A percentile compares a stretch with the other conserved stretches of the same genome.
phyloP scores from a whole-genome alignment of 805 yeast genomes.

The Saccharomycopsis sp. region DNA sequence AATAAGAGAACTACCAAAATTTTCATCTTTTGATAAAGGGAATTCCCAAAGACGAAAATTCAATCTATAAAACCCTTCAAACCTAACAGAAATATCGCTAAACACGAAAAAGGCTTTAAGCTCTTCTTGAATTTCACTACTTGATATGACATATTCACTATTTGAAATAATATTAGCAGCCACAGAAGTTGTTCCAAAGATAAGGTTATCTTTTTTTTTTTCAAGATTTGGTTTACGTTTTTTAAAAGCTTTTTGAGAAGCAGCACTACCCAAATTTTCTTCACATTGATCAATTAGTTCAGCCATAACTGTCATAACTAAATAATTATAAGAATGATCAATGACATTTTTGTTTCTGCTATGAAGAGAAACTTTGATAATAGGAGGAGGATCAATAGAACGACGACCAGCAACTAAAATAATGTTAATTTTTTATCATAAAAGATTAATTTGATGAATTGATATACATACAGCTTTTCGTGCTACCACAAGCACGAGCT shows the following conservation, averaged over 20 bases:
- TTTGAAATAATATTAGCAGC: constrained; percentile 9
- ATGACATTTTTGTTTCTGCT: constrained; percentile 7
- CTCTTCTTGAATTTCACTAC: neutral
- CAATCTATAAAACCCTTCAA: constrained; percentile 13
- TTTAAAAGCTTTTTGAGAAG: constrained; percentile 13
- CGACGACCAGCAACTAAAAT: constrained; percentile 12
- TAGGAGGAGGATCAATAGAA: constrained; percentile 16
- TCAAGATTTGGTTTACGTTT: constrained; percentile 15
- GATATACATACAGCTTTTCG: constrained; percentile 20
- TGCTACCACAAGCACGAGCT: constrained; percentile 28
- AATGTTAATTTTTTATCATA: neutral
- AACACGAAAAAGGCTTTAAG: constrained; percentile 16
- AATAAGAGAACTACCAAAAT: neutral
- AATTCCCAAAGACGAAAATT: constrained; percentile 12
- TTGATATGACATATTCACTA: neutral
- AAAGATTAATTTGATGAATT: neutral
- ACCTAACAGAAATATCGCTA: constrained; percentile 14
- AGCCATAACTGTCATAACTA: constrained; percentile 16
- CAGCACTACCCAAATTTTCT: constrained; percentile 12
- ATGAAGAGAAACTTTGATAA: constrained; percentile 7
- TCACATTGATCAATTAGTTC: constrained; percentile 14
- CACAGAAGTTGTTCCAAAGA: constrained; percentile 14
- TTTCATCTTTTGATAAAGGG: constrained; percentile 1
- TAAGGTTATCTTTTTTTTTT: constrained; percentile 9
- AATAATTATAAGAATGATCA: constrained; percentile 12